Evolutionary conservation across 129 eudicot species (phyloP).

Genomic region (Tanacetum coccineum): DNA sequence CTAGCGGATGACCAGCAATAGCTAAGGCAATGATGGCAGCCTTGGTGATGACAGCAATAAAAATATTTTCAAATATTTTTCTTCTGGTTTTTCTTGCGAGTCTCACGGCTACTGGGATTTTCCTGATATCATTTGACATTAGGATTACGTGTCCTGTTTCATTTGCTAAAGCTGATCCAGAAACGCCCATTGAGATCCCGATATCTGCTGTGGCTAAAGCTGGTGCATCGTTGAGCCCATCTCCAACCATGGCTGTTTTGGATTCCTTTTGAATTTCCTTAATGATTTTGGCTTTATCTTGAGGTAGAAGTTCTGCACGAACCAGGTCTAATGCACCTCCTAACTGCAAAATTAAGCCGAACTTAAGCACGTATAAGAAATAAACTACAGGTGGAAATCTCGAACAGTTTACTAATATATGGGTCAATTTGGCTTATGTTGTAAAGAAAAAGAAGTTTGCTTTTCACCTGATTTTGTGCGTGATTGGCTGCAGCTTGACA

Average conservation of each 20-base stretch:
- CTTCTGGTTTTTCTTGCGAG: conserved; percentile 52
- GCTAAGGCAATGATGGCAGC: conserved; percentile 66
- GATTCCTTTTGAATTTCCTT: conserved; percentile 49
- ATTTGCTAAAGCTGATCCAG: conserved; percentile 89
- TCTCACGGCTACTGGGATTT: conserved; percentile 53
- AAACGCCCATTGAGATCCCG: conserved; percentile 95
- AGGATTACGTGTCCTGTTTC: conserved; percentile 76
- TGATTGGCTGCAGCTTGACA: conserved; percentile 66
- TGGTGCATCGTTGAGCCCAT: conserved; percentile 86
- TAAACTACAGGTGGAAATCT: too few species aligned
- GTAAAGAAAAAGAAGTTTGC: conserved; percentile 8
- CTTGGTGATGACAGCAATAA: conserved; percentile 54
- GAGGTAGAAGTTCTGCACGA: conserved; percentile 79
- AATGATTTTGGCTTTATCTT: conserved; percentile 70
- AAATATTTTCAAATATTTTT: conserved; percentile 67
- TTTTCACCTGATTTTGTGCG: conserved; percentile 73
- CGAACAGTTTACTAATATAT: too few species aligned
- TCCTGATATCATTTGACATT: conserved; percentile 78
- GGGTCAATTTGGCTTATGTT: too few species aligned
- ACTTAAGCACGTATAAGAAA: too few species aligned
- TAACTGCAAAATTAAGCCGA: too few species aligned
- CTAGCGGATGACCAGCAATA: conserved; percentile 74
- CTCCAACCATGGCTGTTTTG: conserved; percentile 86
- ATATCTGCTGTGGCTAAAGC: conserved; percentile 89
- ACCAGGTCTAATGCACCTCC: conserved; percentile 56